Evolutionary conservation across 2,329 filamentous ascomycete genomes (phyloP).

Genomic region (Pseudonectria foliicola): DNA sequence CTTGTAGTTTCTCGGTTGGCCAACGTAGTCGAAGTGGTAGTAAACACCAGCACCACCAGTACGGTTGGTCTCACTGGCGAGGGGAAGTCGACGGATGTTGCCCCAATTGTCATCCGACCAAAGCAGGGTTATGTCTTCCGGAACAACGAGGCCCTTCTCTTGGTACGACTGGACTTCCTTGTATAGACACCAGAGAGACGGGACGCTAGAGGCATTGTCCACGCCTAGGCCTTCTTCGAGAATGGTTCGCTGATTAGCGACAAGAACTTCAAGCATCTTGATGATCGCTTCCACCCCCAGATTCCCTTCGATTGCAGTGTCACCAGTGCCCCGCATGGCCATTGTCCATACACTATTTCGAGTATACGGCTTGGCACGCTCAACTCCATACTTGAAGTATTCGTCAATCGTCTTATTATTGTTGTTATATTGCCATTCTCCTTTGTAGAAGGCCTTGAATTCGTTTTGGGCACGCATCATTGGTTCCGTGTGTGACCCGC

Average conservation of each 20-base stretch:
- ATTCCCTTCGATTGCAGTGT: conserved; percentile 52
- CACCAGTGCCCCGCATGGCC: conserved; percentile 64
- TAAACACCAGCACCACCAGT: conserved; percentile 52
- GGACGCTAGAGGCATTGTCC: conserved; percentile 4
- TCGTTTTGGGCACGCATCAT: conserved; percentile 57
- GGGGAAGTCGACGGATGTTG: conserved; percentile 51
- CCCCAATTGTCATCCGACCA: conserved; percentile 61
- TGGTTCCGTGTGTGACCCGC: conserved; percentile 67
- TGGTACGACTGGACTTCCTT: conserved; percentile 61
- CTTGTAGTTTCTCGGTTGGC: conserved; percentile 52
- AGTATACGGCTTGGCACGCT: conserved; percentile 58
- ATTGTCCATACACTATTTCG: conserved; percentile 58
- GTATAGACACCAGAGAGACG: conserved; percentile 58
- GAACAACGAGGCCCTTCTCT: conserved; percentile 51
- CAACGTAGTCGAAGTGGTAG: conserved; percentile 57
- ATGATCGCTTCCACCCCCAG: conserved; percentile 35
- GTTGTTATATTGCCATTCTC: conserved; percentile 61
- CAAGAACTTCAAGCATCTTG: conserved; percentile 22
- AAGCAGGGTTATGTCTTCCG: conserved; percentile 55
- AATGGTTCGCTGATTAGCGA: conserved; percentile 30
- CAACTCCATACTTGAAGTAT: conserved; percentile 61
- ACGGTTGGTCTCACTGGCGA: conserved; percentile 43
- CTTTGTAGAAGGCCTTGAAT: conserved; percentile 46
- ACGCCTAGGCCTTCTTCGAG: conserved; percentile 11
- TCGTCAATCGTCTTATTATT: conserved; percentile 62